Evolutionary conservation across 805 yeast species (phyloP).

Genomic region (Zygotorulaspora sp.): DNA sequence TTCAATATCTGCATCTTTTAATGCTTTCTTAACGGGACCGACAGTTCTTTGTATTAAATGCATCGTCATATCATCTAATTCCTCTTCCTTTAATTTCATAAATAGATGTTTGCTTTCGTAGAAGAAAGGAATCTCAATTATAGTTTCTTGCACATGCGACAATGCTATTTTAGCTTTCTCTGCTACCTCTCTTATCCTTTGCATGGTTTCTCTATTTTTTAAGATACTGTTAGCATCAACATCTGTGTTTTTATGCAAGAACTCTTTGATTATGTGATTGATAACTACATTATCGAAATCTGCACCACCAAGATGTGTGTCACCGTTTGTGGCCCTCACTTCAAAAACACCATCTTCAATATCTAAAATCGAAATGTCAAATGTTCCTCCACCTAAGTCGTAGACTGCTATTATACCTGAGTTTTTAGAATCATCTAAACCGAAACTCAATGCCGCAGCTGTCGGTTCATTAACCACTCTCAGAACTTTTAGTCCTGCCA

Average conservation of each 20-base stretch:
- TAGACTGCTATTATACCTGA: conserved; percentile 46
- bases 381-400: conserved; percentile 84
- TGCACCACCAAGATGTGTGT: conserved; percentile 83
- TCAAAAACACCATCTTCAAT: conserved; percentile 79
- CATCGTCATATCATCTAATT: conserved; percentile 62
- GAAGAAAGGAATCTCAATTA: conserved; percentile 66
- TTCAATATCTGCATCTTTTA: conserved; percentile 67
- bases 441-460: conserved; percentile 82
- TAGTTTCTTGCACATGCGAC: conserved; percentile 58
- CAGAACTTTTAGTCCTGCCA: conserved; percentile 70
- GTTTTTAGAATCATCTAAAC: conserved; percentile 45
- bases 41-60: conserved; percentile 64
- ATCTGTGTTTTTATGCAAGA: conserved; percentile 48
- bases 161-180: conserved; percentile 73
- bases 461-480: conserved; percentile 82
- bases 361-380: conserved; percentile 73
- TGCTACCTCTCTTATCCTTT: conserved; percentile 74
- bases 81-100: conserved; percentile 55
- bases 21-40: conserved; percentile 68
- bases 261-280: conserved; percentile 51
- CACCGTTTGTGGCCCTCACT: conserved; percentile 78
- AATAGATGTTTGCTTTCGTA: conserved; percentile 58
- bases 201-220: conserved; percentile 53
- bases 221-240: conserved; percentile 38
- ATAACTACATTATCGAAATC: conserved; percentile 70